Percentiles rank a stretch among this genome's conserved stretches.
Evolutionary conservation across 2,329 filamentous ascomycete genomes (phyloP).

Genomic region (Cladosporium sp.): DNA sequence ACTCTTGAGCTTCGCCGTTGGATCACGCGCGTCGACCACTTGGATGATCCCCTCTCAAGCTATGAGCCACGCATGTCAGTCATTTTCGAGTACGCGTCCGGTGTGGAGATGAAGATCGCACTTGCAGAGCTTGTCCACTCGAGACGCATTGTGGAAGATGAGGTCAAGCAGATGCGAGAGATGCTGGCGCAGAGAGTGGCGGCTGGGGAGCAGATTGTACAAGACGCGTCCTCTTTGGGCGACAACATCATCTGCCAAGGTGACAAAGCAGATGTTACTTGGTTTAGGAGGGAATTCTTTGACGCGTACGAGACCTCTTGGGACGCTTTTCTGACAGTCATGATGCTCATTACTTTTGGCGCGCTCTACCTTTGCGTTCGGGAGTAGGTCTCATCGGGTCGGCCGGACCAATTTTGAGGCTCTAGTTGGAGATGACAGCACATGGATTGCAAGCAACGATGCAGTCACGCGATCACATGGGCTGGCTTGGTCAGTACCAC

Average conservation of each 20-base stretch:
- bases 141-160: neutral
- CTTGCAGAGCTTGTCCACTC: slow-evolving; percentile 5
- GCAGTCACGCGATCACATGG: neutral
- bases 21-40: neutral
- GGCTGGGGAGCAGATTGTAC: neutral
- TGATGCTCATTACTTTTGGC: neutral
- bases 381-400: neutral
- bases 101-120: neutral
- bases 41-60: neutral
- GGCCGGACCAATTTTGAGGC: too few relatives aligned
- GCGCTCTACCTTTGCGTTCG: neutral
- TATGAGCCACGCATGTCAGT: neutral
- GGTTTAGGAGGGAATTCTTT: neutral
- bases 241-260: neutral
- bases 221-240: neutral
- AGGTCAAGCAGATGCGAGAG: neutral
- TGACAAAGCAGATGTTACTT: neutral
- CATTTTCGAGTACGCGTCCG: neutral
- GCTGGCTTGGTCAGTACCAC: neutral
- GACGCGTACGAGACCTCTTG: neutral
- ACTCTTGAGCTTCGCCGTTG: neutral
- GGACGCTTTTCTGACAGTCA: neutral
- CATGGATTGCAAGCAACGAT: neutral
- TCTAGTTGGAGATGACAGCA: neutral
- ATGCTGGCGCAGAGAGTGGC: neutral